A percentile compares a stretch with the other conserved stretches of the same genome.
phyloP scores from a whole-genome alignment of 1,139 yeast species.

The Entelexis paramagnoliae region DNA sequence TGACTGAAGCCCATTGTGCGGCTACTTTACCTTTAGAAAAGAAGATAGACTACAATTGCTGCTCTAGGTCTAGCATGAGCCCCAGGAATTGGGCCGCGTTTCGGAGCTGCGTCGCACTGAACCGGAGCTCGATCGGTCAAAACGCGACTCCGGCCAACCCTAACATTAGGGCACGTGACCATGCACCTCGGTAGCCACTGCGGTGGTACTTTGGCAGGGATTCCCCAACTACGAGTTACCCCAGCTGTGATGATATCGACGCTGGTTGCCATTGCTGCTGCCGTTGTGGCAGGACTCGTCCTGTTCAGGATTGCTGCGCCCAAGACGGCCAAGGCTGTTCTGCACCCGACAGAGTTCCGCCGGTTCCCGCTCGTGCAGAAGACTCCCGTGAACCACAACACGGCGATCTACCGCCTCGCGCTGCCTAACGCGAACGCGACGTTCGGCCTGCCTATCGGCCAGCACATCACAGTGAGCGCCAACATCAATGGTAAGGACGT shows the following conservation, averaged over 20 bases:
- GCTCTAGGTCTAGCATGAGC: no score
- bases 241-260: not conserved
- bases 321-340: conserved; percentile 1
- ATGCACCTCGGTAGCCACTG: not conserved
- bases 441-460: conserved; percentile 90
- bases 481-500: conserved; percentile 69
- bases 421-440: conserved; percentile 65
- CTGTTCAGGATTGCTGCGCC: not conserved
- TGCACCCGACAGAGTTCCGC: conserved; percentile 17
- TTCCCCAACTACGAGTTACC: no score
- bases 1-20: no score
- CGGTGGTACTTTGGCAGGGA: not conserved
- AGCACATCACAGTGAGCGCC: conserved; percentile 60
- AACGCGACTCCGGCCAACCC: not conserved
- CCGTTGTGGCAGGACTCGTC: not conserved
- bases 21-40: no score
- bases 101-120: no score
- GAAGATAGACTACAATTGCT: no score
- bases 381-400: conserved; percentile 66
- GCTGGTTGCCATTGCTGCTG: not conserved
- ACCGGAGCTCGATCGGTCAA: not conserved
- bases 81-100: no score
- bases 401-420: conserved; percentile 77
- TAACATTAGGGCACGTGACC: not conserved
- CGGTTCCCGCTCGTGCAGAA: conserved; percentile 78